A percentile compares a stretch with the other conserved stretches of the same genome.
These are phyloP conservation scores for Saccharomycopsis selenospora DNA, from an alignment of 805 yeast genomes.

Conservation along the genomic window DNA sequence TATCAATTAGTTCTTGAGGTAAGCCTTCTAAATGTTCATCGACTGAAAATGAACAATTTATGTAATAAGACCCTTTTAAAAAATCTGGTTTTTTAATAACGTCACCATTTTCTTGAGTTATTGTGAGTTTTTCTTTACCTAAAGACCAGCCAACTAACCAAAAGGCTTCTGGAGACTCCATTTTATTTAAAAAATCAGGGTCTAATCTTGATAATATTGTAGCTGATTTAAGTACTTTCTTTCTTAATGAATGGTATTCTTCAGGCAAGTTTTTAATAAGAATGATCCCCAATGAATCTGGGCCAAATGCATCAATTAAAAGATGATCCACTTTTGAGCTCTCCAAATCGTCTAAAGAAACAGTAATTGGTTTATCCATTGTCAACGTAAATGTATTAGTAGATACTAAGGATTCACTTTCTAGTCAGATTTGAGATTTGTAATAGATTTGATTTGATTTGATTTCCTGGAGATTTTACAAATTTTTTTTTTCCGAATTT, in stretches of 20 bases:
- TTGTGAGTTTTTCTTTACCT: constrained; percentile 44
- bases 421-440: too few relatives aligned
- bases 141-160: constrained; percentile 59
- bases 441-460: too few relatives aligned
- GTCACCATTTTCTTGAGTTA: constrained; percentile 30
- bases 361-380: constrained; percentile 26
- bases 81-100: constrained; percentile 28
- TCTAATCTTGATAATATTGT: constrained; percentile 37
- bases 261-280: constrained; percentile 39
- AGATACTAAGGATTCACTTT: too few relatives aligned
- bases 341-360: constrained; percentile 28
- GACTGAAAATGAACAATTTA: constrained; percentile 49
- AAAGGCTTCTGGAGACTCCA: constrained; percentile 43
- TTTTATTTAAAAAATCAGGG: constrained; percentile 26
- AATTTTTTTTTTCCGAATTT: too few relatives aligned
- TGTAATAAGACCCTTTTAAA: constrained; percentile 50
- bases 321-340: constrained; percentile 28
- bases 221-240: constrained; percentile 37
- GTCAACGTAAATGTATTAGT: too few relatives aligned
- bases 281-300: constrained; percentile 48
- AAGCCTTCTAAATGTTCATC: constrained; percentile 42
- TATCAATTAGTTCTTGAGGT: constrained; percentile 27
- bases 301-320: constrained; percentile 45
- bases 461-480: too few relatives aligned
- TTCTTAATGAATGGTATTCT: constrained; percentile 33